A percentile compares a stretch with the other conserved stretches of the same genome.
phyloP scores from a whole-genome alignment of 805 yeast genomes.

The Pichia cephalocereana region DNA sequence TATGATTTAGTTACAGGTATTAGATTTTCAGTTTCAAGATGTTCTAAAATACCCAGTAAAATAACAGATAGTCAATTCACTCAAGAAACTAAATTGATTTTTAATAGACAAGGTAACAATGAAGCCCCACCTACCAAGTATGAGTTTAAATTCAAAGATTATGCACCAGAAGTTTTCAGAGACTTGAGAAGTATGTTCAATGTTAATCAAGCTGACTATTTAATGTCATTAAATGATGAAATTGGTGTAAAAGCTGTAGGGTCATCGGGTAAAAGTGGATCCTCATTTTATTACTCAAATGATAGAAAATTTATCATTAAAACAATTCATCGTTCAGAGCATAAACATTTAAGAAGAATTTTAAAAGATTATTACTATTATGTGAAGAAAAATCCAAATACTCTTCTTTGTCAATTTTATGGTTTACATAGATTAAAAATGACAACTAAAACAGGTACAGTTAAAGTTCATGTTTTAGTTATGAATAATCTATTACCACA shows the following conservation, averaged over 20 bases:
- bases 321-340: conserved; percentile 91
- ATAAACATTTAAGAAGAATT: conserved; percentile 66
- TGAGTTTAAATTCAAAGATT: conserved; percentile 95
- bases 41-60: conserved; percentile 76
- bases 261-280: conserved; percentile 95
- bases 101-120: conserved; percentile 80
- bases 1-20: conserved; percentile 97
- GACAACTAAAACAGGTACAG: conserved; percentile 51
- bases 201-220: conserved; percentile 91
- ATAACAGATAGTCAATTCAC: conserved; percentile 63
- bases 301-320: conserved; percentile 93
- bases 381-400: conserved; percentile 76
- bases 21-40: conserved; percentile 86
- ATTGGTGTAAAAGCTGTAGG: conserved; percentile 86
- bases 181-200: conserved; percentile 74
- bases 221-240: conserved; percentile 85
- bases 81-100: conserved; percentile 69
- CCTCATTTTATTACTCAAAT: conserved; percentile 89
- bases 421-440: conserved; percentile 91
- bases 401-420: conserved; percentile 89
- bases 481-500: conserved; percentile 98
- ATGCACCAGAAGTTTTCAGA: conserved; percentile 88
- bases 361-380: conserved; percentile 72
- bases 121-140: conserved; percentile 88
- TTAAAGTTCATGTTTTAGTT: conserved; percentile 84